Conservation (phyloP, 441 rosid genomes). For the Omphalea diandra region DNA sequence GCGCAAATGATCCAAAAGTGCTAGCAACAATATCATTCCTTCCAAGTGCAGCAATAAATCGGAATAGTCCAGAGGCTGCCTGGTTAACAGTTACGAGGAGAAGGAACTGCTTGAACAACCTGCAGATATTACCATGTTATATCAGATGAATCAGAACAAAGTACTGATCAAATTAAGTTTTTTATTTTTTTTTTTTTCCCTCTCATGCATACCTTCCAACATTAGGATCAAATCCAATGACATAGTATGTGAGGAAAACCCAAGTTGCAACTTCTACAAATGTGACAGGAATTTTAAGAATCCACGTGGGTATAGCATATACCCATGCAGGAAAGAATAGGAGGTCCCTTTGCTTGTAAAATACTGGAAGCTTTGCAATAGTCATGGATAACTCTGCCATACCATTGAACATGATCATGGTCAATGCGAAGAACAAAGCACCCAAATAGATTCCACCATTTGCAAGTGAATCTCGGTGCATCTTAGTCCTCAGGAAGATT, state of each 20-base stretch:
- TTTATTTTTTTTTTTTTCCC: neutral
- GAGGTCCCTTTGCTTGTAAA: too few species aligned
- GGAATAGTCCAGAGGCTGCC: conserved; percentile 70
- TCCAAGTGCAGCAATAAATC: conserved; percentile 55
- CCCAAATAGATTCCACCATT: conserved; percentile 66
- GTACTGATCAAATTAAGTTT: too few species aligned
- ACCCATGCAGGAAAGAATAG: too few species aligned
- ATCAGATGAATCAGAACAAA: conserved; percentile 4
- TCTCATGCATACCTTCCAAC: conserved; percentile 46
- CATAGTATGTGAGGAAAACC: too few species aligned
- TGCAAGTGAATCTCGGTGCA: conserved; percentile 40
- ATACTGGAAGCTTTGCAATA: conserved; percentile 72
- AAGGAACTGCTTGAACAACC: conserved; percentile 66
- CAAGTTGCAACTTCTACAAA: conserved; percentile 55
- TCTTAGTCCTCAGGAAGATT: conserved; percentile 58
- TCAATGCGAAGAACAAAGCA: conserved; percentile 51
- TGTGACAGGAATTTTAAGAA: conserved; percentile 67
- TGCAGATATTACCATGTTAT: conserved; percentile 31
- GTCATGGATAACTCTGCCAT: conserved; percentile 68
- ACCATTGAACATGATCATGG: conserved; percentile 63
- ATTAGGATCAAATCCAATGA: too few species aligned
- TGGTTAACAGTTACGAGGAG: conserved; percentile 54
- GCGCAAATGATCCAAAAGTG: too few species aligned
- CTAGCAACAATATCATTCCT: conserved; percentile 75
- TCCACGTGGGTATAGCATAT: conserved; percentile 72